phyloP scores from a whole-genome alignment of 2,329 filamentous ascomycete species.

The Leptoxyphium fumago region DNA sequence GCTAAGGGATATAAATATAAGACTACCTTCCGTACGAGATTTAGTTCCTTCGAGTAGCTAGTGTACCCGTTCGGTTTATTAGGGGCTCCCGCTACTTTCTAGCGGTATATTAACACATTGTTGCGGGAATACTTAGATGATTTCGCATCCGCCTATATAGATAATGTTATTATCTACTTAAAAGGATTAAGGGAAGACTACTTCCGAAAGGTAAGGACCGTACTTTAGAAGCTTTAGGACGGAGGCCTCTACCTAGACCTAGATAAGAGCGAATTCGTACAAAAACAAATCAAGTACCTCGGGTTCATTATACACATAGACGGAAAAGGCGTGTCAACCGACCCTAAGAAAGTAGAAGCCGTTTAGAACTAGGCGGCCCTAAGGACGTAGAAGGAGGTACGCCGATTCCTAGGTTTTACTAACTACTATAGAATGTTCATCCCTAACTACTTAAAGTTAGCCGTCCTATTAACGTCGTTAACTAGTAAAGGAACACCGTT shows the following conservation, averaged over 20 bases:
- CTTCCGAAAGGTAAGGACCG: background rate
- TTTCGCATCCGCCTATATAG: conserved; percentile 1
- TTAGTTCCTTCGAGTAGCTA: conserved; percentile 9
- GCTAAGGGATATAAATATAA: conserved; percentile 20
- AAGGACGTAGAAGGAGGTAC: background rate
- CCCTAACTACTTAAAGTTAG: conserved; percentile 7
- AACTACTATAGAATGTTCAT: conserved; percentile 10
- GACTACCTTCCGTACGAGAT: conserved; percentile 7
- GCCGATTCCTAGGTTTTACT: background rate
- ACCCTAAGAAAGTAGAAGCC: conserved; percentile 2
- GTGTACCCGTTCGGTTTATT: conserved; percentile 10
- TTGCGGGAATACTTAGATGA: conserved; percentile 7
- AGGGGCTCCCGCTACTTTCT: conserved; percentile 9
- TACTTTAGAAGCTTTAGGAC: background rate
- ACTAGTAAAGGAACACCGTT: conserved; percentile 5
- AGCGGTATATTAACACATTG: conserved; percentile 10
- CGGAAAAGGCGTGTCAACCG: background rate
- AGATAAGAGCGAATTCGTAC: background rate
- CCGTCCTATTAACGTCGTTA: conserved; percentile 4
- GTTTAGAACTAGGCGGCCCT: background rate
- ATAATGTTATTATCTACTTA: background rate
- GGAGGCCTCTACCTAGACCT: background rate
- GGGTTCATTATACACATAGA: background rate
- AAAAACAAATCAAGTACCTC: background rate
- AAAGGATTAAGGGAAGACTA: background rate